These are phyloP conservation scores for Neofusicoccum parvum DNA, from an alignment of 2,329 filamentous ascomycete genomes.

Conservation along the genomic window DNA sequence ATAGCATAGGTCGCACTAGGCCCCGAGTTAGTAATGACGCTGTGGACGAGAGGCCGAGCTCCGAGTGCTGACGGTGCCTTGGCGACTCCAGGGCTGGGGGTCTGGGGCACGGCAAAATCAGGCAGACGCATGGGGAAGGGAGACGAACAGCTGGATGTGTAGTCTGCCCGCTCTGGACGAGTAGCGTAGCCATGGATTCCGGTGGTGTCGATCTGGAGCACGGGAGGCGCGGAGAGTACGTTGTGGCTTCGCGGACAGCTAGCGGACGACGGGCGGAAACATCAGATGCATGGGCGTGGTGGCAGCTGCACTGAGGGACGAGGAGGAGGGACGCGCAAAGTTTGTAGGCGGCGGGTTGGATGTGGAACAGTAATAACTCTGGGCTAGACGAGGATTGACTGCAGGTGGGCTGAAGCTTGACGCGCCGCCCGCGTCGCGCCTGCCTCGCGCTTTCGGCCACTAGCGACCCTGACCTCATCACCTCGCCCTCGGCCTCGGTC, in stretches of 20 bases:
- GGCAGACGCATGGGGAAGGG: background rate
- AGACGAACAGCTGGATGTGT: constrained; percentile 13
- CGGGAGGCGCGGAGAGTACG: background rate
- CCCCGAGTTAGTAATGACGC: background rate
- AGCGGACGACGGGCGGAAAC: background rate
- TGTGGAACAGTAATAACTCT: background rate
- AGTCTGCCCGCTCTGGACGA: background rate
- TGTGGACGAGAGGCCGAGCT: background rate
- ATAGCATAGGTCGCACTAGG: constrained; percentile 19
- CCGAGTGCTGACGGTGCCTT: background rate
- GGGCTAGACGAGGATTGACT: background rate
- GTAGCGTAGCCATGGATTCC: background rate
- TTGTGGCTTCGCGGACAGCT: too few relatives aligned
- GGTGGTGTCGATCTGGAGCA: background rate
- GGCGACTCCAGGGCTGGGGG: too few relatives aligned
- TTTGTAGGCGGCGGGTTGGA: background rate
- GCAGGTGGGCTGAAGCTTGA: constrained; percentile 5
- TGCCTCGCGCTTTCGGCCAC: background rate
- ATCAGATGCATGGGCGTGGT: background rate
- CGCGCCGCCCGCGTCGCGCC: background rate
- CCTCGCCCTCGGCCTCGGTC: background rate
- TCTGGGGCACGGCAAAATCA: too few relatives aligned
- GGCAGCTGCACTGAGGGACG: background rate
- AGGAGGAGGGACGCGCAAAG: background rate
- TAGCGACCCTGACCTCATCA: background rate